phyloP scores from a whole-genome alignment of 2,329 filamentous ascomycete genomes.

The Aspergillus pseudonomiae region DNA sequence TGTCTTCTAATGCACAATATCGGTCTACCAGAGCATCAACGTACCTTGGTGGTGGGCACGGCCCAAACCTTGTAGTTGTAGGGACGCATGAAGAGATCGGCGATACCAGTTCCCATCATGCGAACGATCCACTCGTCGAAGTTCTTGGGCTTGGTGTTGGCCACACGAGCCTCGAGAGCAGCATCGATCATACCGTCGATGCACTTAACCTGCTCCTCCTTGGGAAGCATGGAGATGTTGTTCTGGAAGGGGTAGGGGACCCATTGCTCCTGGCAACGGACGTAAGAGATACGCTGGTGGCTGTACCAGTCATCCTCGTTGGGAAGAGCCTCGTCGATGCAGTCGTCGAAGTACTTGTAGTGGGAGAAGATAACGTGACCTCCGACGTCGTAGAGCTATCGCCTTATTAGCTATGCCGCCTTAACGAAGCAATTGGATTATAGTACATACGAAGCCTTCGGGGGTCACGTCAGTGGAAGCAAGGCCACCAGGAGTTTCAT shows the following conservation, averaged over 20 bases:
- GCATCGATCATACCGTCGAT: slow-evolving; percentile 97
- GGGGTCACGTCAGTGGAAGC: slow-evolving; percentile 93
- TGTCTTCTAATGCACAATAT: neutral
- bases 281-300: slow-evolving; percentile 98
- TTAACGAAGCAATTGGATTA: slow-evolving; percentile 4
- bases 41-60: slow-evolving; percentile 92
- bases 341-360: slow-evolving; percentile 99
- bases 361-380: slow-evolving; percentile 99
- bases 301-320: slow-evolving; percentile 94
- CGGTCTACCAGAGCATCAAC: slow-evolving; percentile 22
- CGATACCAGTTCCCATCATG: slow-evolving; percentile 85
- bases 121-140: slow-evolving; percentile 99
- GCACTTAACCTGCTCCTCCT: slow-evolving; percentile 93
- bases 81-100: slow-evolving; percentile 96
- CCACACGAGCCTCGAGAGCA: slow-evolving; percentile 80
- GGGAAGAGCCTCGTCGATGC: slow-evolving; percentile 93
- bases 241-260: slow-evolving; percentile 99
- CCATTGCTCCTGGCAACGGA: slow-evolving; percentile 95
- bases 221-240: slow-evolving; percentile 97
- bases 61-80: slow-evolving; percentile 99
- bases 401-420: slow-evolving; percentile 19
- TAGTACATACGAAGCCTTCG: slow-evolving; percentile 87
- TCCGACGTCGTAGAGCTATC: slow-evolving; percentile 94
- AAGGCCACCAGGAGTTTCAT: slow-evolving; percentile 89
- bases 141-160: slow-evolving; percentile 89